Base-by-base conservation (phyloP, 352 stramenopile genomes). In the Thraustochytrium sp. region DNA sequence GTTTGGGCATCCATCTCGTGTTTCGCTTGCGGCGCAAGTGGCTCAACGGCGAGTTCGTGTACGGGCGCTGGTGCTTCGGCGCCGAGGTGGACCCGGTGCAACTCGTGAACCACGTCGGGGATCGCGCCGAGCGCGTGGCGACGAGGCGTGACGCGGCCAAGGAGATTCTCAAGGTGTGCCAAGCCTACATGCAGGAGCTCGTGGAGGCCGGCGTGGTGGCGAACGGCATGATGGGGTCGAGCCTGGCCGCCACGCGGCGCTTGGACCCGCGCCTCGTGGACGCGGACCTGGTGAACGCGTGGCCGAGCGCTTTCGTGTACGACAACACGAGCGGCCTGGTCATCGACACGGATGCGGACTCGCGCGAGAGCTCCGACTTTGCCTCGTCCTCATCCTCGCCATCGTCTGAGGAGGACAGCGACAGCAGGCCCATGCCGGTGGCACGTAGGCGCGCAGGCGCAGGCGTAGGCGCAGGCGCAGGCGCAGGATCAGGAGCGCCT, bases 41-140 rank as follows among this genome's bases (percentile, higher is more conserved):
- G 59, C 42, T 72, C 59, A 72, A 72, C 40, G 59, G 59, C 4
- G 59, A 72, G 40, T 72, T 72, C 40, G 59, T 72, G 16, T 72
- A 72, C 40, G 59, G 59, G 11, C 34, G 59, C 36, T 72, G 59
- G 59, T 72, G 59, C 59, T 72, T 72, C 26, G 59, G 59, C 18
- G 59, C 59, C 1, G 13, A 72, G 59, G 59, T 72, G 26, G 59
- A 72, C 8, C 59, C 59, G 16, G 59, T 72, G 59, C 36, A 29
- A 11, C 59, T 72, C 59, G 59, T 72, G 13, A 46, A 49, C 59
- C 36, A 72, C 40, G 59, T 21, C n/a, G n/a, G n/a, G 11, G 59
- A 72, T 31, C 59, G 26, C 9, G 46, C 16, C 26, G 16, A 31
- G 13, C 13, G 26, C 9, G 59, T 72, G 40, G 13, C 26, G 26